Evolutionary conservation across 2,329 filamentous ascomycete species (phyloP).

Genomic region (Pseudofabraea citricarpa): DNA sequence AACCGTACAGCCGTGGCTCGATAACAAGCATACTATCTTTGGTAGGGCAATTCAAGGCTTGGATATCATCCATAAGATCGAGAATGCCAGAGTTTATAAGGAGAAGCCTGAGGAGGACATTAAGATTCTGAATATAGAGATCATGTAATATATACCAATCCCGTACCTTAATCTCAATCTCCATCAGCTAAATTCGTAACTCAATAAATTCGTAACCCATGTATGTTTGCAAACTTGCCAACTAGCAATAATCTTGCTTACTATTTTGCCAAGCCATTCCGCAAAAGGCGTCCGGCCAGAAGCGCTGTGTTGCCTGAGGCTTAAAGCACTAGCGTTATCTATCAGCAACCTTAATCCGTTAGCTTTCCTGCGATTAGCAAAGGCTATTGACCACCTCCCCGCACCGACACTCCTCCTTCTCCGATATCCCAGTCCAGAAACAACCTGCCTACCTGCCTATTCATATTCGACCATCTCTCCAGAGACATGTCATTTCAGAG

Average conservation of each 20-base stretch:
- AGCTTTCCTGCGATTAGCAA: background rate
- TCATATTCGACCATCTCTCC: background rate
- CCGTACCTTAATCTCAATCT: too few species aligned
- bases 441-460: background rate
- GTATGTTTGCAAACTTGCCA: too few species aligned
- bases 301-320: too few species aligned
- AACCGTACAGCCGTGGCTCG: conserved; percentile 69
- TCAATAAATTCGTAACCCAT: too few species aligned
- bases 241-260: too few species aligned
- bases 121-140: conserved; percentile 83
- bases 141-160: too few species aligned
- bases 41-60: conserved; percentile 84
- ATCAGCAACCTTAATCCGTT: too few species aligned
- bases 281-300: too few species aligned
- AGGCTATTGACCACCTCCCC: background rate
- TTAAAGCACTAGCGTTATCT: too few species aligned
- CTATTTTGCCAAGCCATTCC: too few species aligned
- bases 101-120: conserved; percentile 97
- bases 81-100: conserved; percentile 78
- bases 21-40: conserved; percentile 95
- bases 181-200: too few species aligned
- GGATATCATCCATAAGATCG: conserved; percentile 94
- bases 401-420: background rate
- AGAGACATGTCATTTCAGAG: background rate
- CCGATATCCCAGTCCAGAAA: too few species aligned